A percentile compares a stretch with the other conserved stretches of the same genome.
Conservation (phyloP, 2,329 filamentous ascomycete genomes). For the Fusarium chlamydosporum region DNA sequence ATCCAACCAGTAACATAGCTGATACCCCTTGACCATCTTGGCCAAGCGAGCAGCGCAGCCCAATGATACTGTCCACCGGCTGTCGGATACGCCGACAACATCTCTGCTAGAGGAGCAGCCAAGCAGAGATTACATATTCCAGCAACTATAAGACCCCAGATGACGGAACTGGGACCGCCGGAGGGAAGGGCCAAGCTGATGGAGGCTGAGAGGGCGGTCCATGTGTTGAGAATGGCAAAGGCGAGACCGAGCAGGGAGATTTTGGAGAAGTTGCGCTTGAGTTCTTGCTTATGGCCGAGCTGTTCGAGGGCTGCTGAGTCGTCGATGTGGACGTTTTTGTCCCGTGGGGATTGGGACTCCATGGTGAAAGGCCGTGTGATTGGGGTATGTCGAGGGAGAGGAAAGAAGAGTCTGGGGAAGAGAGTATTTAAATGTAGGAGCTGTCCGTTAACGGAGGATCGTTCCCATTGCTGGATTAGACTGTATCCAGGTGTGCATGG, state of each 20-base stretch:
- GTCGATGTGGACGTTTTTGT: conserved; percentile 42
- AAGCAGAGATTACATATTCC: conserved; percentile 79
- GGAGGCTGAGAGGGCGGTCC: conserved; percentile 65
- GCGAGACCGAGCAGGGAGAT: conserved; percentile 64
- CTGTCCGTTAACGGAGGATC: conserved; percentile 34
- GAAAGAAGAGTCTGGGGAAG: conserved; percentile 4
- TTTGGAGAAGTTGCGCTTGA: conserved; percentile 65
- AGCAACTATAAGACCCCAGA: conserved; percentile 76
- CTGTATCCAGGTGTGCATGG: conserved; percentile 10
- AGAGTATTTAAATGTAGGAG: conserved; percentile 19
- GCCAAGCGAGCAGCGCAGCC: conserved; percentile 75
- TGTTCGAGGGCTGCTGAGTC: conserved; percentile 60
- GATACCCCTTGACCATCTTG: conserved; percentile 71
- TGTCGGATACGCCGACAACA: conserved; percentile 73
- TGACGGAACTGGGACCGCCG: conserved; percentile 77
- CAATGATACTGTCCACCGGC: conserved; percentile 78
- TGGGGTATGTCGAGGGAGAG: background rate
- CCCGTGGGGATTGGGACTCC: conserved; percentile 42
- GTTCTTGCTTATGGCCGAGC: conserved; percentile 64
- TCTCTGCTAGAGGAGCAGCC: conserved; percentile 78
- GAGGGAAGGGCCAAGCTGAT: conserved; percentile 71
- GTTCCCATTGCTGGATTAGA: conserved; percentile 33
- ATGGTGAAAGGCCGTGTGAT: conserved; percentile 25
- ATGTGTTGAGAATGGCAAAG: conserved; percentile 66
- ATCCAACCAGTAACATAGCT: conserved; percentile 82